A percentile compares a stretch with the other conserved stretches of the same genome.
These are phyloP conservation scores for Dactylellina leptospora DNA, from an alignment of 2,329 filamentous ascomycete species.

Conservation along the genomic window DNA sequence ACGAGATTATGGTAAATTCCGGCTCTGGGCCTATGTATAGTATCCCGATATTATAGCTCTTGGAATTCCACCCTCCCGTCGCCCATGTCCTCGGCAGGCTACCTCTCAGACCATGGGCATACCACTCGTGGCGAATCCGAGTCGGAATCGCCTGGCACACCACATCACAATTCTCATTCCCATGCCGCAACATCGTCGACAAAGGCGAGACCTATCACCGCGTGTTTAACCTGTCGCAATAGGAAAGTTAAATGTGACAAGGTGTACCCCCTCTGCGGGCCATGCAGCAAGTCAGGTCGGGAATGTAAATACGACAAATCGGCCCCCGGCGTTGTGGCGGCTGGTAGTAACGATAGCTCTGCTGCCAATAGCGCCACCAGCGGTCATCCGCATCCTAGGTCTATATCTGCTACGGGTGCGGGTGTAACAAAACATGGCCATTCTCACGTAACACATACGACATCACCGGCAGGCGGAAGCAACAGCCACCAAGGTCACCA, in stretches of 20 bases:
- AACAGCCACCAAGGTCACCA: conserved; percentile 44
- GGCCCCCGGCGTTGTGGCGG: conserved; percentile 44
- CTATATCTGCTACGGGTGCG: conserved; percentile 21
- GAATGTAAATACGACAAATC: conserved; percentile 53
- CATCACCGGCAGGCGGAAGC: conserved; percentile 10
- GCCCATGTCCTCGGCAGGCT: conserved; percentile 52
- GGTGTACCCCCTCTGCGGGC: conserved; percentile 50
- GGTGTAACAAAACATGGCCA: conserved; percentile 52
- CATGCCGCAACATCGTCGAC: conserved; percentile 32
- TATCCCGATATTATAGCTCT: conserved; percentile 46
- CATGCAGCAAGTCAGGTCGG: conserved; percentile 50
- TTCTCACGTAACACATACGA: conserved; percentile 41
- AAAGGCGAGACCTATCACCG: conserved; percentile 50
- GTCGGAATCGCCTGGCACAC: conserved; percentile 47
- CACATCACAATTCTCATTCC: conserved; percentile 32
- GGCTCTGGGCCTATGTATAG: conserved; percentile 42
- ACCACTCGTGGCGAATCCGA: conserved; percentile 45
- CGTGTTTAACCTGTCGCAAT: conserved; percentile 52
- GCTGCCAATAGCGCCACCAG: conserved; percentile 35
- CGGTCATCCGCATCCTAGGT: conserved; percentile 38
- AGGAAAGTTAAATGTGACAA: conserved; percentile 54
- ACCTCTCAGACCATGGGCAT: conserved; percentile 52
- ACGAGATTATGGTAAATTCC: conserved; percentile 52
- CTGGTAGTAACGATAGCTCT: conserved; percentile 10
- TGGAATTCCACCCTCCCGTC: conserved; percentile 13